These are phyloP conservation scores for Talaromyces verruculosus DNA, from an alignment of 2,329 filamentous ascomycete genomes.

Conservation along the genomic window DNA sequence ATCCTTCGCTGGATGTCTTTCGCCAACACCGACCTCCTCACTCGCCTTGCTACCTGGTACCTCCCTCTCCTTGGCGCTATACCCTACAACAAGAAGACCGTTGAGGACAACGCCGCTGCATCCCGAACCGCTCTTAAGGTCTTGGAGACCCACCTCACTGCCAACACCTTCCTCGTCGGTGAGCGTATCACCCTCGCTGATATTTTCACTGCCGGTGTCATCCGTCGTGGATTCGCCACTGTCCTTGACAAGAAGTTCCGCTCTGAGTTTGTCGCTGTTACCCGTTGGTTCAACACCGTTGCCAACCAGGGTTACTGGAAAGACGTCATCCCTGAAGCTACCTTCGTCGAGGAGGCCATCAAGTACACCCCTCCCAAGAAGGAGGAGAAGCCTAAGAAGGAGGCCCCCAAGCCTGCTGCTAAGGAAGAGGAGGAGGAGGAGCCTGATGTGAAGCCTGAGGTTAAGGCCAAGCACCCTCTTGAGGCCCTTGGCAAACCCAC, in stretches of 20 bases:
- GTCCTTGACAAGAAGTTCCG: slow-evolving; percentile 94
- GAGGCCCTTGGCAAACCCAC: slow-evolving; percentile 78
- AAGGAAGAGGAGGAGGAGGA: slow-evolving; percentile 54
- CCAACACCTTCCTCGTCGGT: slow-evolving; percentile 96
- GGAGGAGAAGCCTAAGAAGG: slow-evolving; percentile 66
- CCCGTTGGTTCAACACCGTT: slow-evolving; percentile 94
- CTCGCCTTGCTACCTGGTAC: slow-evolving; percentile 75
- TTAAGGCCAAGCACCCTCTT: slow-evolving; percentile 96
- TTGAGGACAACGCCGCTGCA: slow-evolving; percentile 75
- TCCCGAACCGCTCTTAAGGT: slow-evolving; percentile 67
- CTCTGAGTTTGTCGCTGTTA: slow-evolving; percentile 74
- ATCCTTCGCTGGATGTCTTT: slow-evolving; percentile 99
- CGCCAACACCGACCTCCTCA: slow-evolving; percentile 84
- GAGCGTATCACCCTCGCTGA: slow-evolving; percentile 98
- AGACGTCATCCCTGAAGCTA: slow-evolving; percentile 70
- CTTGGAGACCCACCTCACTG: slow-evolving; percentile 81
- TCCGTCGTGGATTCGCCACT: slow-evolving; percentile 85
- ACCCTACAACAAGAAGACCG: slow-evolving; percentile 96
- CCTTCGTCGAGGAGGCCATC: slow-evolving; percentile 77
- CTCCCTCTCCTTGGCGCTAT: slow-evolving; percentile 76
- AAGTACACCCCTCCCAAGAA: slow-evolving; percentile 75
- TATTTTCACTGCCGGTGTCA: slow-evolving; percentile 75
- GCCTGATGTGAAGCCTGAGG: slow-evolving; percentile 58
- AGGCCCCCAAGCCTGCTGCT: slow-evolving; percentile 53
- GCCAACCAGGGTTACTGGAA: slow-evolving; percentile 90